Evolutionary conservation across 257 asterid genomes (phyloP).

Genomic region (Handroanthus guayacan): DNA sequence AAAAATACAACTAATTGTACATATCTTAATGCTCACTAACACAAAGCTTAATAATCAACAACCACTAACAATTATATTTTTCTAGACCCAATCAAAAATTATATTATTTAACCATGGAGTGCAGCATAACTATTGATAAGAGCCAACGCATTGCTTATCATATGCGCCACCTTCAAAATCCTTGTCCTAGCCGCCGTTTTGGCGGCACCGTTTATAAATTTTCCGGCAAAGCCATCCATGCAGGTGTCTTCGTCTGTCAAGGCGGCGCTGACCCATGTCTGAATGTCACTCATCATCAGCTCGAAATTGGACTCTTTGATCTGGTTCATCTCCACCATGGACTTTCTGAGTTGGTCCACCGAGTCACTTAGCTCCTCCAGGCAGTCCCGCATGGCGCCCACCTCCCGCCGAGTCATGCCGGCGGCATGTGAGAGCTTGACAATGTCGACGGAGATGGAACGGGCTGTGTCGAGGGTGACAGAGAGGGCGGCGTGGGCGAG

Average conservation of each 20-base stretch:
- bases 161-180: conserved; percentile 58
- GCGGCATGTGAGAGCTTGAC: conserved; percentile 42
- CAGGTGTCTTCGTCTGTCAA: conserved; percentile 80
- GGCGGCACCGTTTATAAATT: conserved; percentile 44
- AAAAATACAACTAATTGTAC: too few relatives aligned
- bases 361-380: conserved; percentile 66
- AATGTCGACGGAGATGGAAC: conserved; percentile 53
- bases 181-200: conserved; percentile 48
- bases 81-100: too few relatives aligned
- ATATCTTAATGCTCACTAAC: not conserved
- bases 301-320: conserved; percentile 48
- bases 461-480: conserved; percentile 50
- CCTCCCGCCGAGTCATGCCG: conserved; percentile 59
- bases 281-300: conserved; percentile 51
- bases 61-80: too few relatives aligned
- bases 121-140: conserved; percentile 58
- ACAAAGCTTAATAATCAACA: not conserved
- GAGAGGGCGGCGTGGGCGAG: conserved; percentile 69
- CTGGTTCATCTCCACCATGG: conserved; percentile 58
- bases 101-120: conserved; percentile 37
- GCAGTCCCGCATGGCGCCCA: conserved; percentile 72
- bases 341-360: conserved; percentile 47
- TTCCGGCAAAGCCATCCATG: conserved; percentile 69
- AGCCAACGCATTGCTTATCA: conserved; percentile 82
- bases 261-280: conserved; percentile 92